A percentile compares a stretch with the other conserved stretches of the same genome.
phyloP scores from a whole-genome alignment of 139 green algal species.

The Picochlorum sp. region DNA sequence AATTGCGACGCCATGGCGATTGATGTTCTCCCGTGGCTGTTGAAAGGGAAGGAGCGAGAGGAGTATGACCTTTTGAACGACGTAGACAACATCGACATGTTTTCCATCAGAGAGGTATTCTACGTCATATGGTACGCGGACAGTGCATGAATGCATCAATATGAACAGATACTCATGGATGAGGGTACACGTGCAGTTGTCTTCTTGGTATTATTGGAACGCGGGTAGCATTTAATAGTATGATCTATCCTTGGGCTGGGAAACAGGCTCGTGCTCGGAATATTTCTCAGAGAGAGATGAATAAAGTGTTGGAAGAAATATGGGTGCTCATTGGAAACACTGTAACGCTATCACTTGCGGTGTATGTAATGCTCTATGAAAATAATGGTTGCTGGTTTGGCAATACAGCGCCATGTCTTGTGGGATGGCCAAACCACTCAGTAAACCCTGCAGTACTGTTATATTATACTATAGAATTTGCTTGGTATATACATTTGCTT shows the following conservation, averaged over 20 bases:
- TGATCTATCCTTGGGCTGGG: neutral
- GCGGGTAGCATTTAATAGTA: neutral
- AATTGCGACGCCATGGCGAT: conserved; percentile 2
- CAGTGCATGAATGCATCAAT: too few relatives aligned
- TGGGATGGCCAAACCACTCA: conserved; percentile 19
- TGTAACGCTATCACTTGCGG: conserved; percentile 5
- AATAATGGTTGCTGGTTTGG: conserved; percentile 23
- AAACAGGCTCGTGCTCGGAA: neutral
- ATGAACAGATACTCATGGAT: neutral
- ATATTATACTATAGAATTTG: conserved; percentile 29
- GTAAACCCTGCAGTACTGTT: conserved; percentile 1
- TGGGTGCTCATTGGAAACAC: conserved; percentile 21
- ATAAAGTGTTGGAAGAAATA: conserved; percentile 21
- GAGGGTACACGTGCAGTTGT: conserved; percentile 1
- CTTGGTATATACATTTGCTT: conserved; percentile 30
- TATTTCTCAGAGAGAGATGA: neutral
- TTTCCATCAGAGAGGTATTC: too few relatives aligned
- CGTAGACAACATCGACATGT: too few relatives aligned
- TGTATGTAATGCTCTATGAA: conserved; percentile 12
- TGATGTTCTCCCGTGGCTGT: conserved; percentile 12
- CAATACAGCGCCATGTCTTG: conserved; percentile 12
- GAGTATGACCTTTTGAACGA: neutral
- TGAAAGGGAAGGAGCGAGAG: neutral
- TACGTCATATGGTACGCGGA: too few relatives aligned
- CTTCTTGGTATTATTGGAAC: neutral